These are phyloP conservation scores for Podila minutissima DNA, from an alignment of 192 early-diverging fungal genomes.

Conservation along the genomic window DNA sequence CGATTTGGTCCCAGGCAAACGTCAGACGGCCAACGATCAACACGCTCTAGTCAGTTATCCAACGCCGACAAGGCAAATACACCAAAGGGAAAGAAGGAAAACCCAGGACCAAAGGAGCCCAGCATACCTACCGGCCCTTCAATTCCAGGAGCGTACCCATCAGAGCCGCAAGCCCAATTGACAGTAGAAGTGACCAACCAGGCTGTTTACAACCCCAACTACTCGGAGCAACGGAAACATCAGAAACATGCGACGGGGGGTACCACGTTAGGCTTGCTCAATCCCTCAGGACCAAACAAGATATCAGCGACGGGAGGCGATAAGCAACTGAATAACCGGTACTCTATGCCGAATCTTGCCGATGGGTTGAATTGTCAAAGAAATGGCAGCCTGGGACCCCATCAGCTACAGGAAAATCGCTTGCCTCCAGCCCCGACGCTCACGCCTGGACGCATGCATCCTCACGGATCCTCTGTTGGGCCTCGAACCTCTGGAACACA, in stretches of 20 bases:
- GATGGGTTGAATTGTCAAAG: too few relatives aligned
- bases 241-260: neutral
- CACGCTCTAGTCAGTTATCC: neutral
- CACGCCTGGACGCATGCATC: neutral
- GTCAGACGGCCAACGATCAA: neutral
- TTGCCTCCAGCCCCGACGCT: neutral
- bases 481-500: neutral
- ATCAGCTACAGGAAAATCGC: neutral
- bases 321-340: slow-evolving; percentile 19
- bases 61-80: neutral
- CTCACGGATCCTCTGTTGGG: neutral
- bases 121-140: slow-evolving; percentile 4
- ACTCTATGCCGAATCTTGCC: slow-evolving; percentile 36
- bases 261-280: slow-evolving; percentile 1
- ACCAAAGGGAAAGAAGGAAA: neutral
- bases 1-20: neutral
- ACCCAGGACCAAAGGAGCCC: neutral
- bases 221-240: neutral
- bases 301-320: neutral
- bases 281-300: slow-evolving; percentile 4
- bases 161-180: neutral
- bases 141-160: neutral
- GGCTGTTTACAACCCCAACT: slow-evolving; percentile 9
- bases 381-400: neutral
- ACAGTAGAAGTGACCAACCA: slow-evolving; percentile 11